Base-by-base conservation (phyloP, 164 flowering plant species). In the Kalanchoe fedtschenkoi region DNA sequence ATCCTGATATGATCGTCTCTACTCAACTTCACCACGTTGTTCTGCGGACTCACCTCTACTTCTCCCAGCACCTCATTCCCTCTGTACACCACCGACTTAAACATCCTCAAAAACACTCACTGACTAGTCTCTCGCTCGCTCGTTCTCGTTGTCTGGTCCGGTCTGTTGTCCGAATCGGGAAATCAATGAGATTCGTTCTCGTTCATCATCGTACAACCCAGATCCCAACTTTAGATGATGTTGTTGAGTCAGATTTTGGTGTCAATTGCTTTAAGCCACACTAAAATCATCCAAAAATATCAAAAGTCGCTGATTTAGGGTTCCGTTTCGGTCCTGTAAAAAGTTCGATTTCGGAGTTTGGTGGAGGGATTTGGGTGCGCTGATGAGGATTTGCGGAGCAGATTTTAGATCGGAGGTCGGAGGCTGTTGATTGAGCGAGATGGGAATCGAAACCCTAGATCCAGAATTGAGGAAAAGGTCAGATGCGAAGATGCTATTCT, bases 21-120 rank as follows among this genome's bases (percentile, higher is more conserved):
- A 51, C 70, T 69, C 60, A 75, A 64, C 34, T 74, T 67, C 59
- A 69, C 34, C 26, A 58, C 63, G 54, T 69, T 71, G 16, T 35
- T 41, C 32, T 68, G 74, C 34, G 83, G 81, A 66, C 71, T 76
- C 19, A 89, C 64, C 69, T 89, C 97, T 38, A 84, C 96, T 66
- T 95, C 97, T 56, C 97, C 99, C 54, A 95, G 72, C 26, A 78
- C 60, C 72, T 81, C 83, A 42, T 83, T 82, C 66, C 91, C 95
- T 47, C 75, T 73, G 69, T 78, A 91, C 70, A 87, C 89, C 66
- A 66, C 79, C 43, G 85, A 76, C 71, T 77, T 85, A 69, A 71
- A 76, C 93, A 87, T 85, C 58, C 62, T 72, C 54, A 6, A 37
- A 32, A 11, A 10, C 3, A 44, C 21, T 47, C 54, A 22, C 8